Percentiles rank a stretch among this genome's conserved stretches.
Conservation (phyloP, 2,329 filamentous ascomycete species). For the Pseudocercospora crystallina region DNA sequence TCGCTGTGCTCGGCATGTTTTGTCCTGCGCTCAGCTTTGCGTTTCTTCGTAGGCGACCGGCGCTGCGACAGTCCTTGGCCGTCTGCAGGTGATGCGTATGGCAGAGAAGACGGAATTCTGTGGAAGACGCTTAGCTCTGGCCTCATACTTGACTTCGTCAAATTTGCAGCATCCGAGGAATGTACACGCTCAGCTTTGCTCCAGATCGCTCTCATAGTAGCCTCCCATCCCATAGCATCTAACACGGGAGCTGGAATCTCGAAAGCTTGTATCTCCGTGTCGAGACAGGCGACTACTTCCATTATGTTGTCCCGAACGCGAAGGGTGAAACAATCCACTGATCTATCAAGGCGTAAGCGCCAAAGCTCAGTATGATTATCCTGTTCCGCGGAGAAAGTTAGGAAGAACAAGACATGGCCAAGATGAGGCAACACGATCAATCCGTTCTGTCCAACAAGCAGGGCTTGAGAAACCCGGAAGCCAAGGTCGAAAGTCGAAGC, state of each 20-base stretch:
- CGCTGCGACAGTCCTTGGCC: neutral
- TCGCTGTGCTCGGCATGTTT: neutral
- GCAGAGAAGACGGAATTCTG: conserved; percentile 5
- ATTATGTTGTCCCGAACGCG: conserved; percentile 9
- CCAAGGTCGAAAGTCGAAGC: conserved; percentile 11
- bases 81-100: neutral
- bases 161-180: neutral
- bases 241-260: conserved; percentile 21
- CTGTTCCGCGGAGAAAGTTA: conserved; percentile 20
- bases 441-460: conserved; percentile 27
- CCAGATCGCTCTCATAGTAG: neutral
- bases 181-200: neutral
- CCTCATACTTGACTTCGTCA: conserved; percentile 1
- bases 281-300: conserved; percentile 15
- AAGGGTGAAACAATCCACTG: conserved; percentile 22
- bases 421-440: conserved; percentile 23
- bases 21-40: neutral
- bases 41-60: neutral
- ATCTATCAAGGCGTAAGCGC: conserved; percentile 19
- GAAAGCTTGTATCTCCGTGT: conserved; percentile 15
- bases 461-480: conserved; percentile 11
- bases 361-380: conserved; percentile 21
- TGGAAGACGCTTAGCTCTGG: conserved; percentile 10
- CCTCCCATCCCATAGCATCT: conserved; percentile 23
- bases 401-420: conserved; percentile 23